These are phyloP conservation scores for Tolypocladium sp. DNA, from an alignment of 2,329 filamentous ascomycete species.

Conservation along the genomic window DNA sequence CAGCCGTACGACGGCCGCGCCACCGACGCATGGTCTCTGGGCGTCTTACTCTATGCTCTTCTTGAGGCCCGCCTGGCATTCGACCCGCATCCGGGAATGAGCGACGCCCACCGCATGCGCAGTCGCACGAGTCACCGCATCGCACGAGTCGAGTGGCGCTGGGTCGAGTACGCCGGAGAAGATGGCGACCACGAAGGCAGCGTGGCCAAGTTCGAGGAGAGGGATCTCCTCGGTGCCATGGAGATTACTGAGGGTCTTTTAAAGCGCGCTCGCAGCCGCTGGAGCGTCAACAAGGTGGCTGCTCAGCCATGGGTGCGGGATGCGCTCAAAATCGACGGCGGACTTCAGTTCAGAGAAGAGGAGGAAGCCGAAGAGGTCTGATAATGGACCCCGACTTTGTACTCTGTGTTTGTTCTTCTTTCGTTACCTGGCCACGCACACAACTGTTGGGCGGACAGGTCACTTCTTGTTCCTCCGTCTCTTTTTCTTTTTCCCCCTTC, in stretches of 20 bases:
- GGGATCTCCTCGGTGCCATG: conserved; percentile 65
- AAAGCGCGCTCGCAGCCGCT: conserved; percentile 72
- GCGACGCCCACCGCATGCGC: conserved; percentile 65
- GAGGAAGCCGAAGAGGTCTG: conserved; percentile 45
- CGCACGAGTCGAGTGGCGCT: conserved; percentile 89
- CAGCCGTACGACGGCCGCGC: conserved; percentile 87
- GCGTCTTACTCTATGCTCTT: conserved; percentile 85
- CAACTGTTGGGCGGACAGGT: background rate
- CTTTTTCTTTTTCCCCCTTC: background rate
- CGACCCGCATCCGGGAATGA: conserved; percentile 75
- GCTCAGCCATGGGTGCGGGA: conserved; percentile 66
- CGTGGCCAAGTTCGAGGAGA: conserved; percentile 49
- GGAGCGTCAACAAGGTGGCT: conserved; percentile 65
- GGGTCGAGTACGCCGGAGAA: conserved; percentile 75
- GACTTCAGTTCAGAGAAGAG: conserved; percentile 50
- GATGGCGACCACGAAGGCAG: conserved; percentile 78
- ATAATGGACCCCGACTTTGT: conserved; percentile 6
- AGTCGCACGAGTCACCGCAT: conserved; percentile 89
- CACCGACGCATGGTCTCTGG: conserved; percentile 91
- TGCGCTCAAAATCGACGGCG: conserved; percentile 60
- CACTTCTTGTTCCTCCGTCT: background rate
- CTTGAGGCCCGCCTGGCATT: conserved; percentile 92
- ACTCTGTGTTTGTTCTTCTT: background rate
- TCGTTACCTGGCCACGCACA: background rate
- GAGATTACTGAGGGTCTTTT: conserved; percentile 76